Conservation (phyloP, 768 basidiomycete genomes). For the Calocybe gangraenosa region DNA sequence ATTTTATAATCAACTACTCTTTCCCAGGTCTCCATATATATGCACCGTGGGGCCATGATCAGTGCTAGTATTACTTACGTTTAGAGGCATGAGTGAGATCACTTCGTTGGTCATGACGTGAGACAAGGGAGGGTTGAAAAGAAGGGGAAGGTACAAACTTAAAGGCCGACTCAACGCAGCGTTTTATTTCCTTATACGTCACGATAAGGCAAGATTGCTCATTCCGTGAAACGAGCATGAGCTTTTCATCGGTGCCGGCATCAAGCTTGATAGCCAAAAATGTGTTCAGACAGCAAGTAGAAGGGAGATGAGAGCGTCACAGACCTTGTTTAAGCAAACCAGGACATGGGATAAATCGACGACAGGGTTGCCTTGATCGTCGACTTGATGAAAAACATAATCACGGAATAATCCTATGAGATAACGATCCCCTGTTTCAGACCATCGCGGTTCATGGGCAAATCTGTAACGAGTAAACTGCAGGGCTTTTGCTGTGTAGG, state of each 20-base stretch:
- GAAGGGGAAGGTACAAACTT: slow-evolving; percentile 43
- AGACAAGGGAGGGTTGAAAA: neutral
- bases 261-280: slow-evolving; percentile 58
- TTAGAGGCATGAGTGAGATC: slow-evolving; percentile 41
- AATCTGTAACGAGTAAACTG: slow-evolving; percentile 47
- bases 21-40: neutral
- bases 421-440: slow-evolving; percentile 97
- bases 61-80: slow-evolving; percentile 10
- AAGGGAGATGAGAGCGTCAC: slow-evolving; percentile 14
- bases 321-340: slow-evolving; percentile 88
- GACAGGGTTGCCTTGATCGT: slow-evolving; percentile 84
- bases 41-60: slow-evolving; percentile 1
- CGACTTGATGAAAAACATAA: slow-evolving; percentile 97
- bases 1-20: slow-evolving; percentile 38
- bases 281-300: neutral
- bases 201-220: slow-evolving; percentile 96
- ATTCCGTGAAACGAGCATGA: slow-evolving; percentile 93
- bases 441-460: slow-evolving; percentile 94
- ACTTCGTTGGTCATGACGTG: slow-evolving; percentile 24
- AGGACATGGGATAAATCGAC: slow-evolving; percentile 90
- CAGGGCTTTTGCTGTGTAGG: too few relatives aligned
- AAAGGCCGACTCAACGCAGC: slow-evolving; percentile 81
- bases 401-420: slow-evolving; percentile 98
- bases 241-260: slow-evolving; percentile 86
- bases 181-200: slow-evolving; percentile 87